Conservation (phyloP, 2,329 filamentous ascomycete genomes). For the Colletotrichum abscissum region DNA sequence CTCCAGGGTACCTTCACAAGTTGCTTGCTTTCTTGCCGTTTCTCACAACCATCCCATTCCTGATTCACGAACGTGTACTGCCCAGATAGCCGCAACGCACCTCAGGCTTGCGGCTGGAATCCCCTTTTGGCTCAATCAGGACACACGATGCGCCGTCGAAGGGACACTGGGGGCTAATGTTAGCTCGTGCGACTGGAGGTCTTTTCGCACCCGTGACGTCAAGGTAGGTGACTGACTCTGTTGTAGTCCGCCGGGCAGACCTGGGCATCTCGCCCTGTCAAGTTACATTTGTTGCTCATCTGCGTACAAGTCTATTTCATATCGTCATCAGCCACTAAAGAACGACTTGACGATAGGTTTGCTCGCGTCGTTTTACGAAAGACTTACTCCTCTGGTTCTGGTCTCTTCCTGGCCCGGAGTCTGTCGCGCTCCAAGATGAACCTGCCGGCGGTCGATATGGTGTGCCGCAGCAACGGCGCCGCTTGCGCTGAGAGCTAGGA, state of each 20-base stretch:
- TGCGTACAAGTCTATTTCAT: slow-evolving; percentile 19
- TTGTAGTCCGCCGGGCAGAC: slow-evolving; percentile 32
- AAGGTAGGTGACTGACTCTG: slow-evolving; percentile 2
- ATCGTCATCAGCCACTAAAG: neutral
- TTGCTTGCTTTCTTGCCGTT: slow-evolving; percentile 26
- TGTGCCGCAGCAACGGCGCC: slow-evolving; percentile 3
- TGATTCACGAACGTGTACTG: neutral
- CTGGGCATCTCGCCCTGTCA: slow-evolving; percentile 17
- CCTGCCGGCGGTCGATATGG: neutral
- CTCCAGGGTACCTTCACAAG: slow-evolving; percentile 26
- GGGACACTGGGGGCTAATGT: slow-evolving; percentile 21
- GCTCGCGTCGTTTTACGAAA: no score
- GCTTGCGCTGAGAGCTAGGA: neutral
- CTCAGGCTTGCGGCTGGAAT: slow-evolving; percentile 26
- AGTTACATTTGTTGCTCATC: slow-evolving; percentile 32
- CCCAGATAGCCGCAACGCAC: slow-evolving; percentile 30
- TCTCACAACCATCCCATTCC: neutral
- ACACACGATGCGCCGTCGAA: slow-evolving; percentile 28
- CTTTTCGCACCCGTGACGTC: neutral
- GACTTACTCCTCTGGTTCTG: slow-evolving; percentile 27
- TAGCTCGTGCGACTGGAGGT: neutral
- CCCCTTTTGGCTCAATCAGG: slow-evolving; percentile 28
- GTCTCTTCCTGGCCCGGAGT: slow-evolving; percentile 18
- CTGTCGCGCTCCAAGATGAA: slow-evolving; percentile 11
- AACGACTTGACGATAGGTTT: no score